These are phyloP conservation scores for Talaromyces sp. DNA, from an alignment of 2,329 filamentous ascomycete species.

Conservation along the genomic window DNA sequence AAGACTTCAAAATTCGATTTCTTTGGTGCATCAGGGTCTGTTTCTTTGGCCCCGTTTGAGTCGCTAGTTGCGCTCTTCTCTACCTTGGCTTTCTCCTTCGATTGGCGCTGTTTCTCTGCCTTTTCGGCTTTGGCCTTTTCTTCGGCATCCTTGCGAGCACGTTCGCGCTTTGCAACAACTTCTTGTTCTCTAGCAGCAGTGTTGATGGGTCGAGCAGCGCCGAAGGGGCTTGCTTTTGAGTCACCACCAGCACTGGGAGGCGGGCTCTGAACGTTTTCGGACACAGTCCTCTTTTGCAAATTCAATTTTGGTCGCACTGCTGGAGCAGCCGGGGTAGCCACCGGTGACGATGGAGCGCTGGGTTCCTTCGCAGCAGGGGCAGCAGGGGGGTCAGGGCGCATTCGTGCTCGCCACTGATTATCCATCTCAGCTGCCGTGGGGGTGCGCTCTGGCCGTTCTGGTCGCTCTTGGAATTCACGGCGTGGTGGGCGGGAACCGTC, in stretches of 20 bases:
- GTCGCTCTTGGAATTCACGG: slow-evolving; percentile 55
- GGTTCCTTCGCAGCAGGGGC: slow-evolving; percentile 54
- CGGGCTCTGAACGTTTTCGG: slow-evolving; percentile 57
- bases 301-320: slow-evolving; percentile 75
- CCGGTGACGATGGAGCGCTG: slow-evolving; percentile 69
- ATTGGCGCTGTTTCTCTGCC: slow-evolving; percentile 58
- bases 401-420: slow-evolving; percentile 84
- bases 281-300: slow-evolving; percentile 83
- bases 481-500: slow-evolving; percentile 76
- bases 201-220: slow-evolving; percentile 88
- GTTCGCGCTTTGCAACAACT: slow-evolving; percentile 80
- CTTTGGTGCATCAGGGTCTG: slow-evolving; percentile 35
- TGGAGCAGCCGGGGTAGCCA: slow-evolving; percentile 50
- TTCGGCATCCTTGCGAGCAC: slow-evolving; percentile 80
- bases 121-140: slow-evolving; percentile 75
- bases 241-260: slow-evolving; percentile 47
- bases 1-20: slow-evolving; percentile 53
- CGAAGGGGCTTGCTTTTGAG: slow-evolving; percentile 86
- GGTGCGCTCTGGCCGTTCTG: slow-evolving; percentile 48
- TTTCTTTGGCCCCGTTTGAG: slow-evolving; percentile 37
- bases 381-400: slow-evolving; percentile 71
- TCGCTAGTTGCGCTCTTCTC: slow-evolving; percentile 33
- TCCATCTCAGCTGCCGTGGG: slow-evolving; percentile 89
- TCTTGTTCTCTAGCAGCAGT: slow-evolving; percentile 83
- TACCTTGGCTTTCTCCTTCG: slow-evolving; percentile 35